phyloP scores from a whole-genome alignment of 768 basidiomycete genomes.

The Lactarius vividus region DNA sequence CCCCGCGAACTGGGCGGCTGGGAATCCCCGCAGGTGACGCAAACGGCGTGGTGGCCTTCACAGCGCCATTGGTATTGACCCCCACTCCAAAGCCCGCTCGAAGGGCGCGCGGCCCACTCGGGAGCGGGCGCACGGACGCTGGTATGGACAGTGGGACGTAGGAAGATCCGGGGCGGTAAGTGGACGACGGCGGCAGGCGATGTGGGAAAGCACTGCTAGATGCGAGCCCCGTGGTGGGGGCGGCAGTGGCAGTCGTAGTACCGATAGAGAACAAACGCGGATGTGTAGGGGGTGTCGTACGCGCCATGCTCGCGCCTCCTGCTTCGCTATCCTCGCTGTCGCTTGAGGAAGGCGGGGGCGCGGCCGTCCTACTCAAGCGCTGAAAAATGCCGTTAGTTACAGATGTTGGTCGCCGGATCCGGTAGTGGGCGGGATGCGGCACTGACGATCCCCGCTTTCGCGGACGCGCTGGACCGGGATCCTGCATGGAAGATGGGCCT shows the following conservation, averaged over 20 bases:
- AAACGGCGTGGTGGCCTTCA: background rate
- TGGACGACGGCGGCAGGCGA: slow-evolving; percentile 24
- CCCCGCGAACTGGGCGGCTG: slow-evolving; percentile 17
- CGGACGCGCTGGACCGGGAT: background rate
- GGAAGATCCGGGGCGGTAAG: slow-evolving; percentile 22
- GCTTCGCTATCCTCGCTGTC: slow-evolving; percentile 27
- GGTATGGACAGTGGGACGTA: slow-evolving; percentile 23
- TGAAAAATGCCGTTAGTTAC: slow-evolving; percentile 1
- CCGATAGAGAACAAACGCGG: slow-evolving; percentile 22
- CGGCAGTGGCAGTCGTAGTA: background rate
- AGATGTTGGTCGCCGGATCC: slow-evolving; percentile 4
- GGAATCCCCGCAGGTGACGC: slow-evolving; percentile 6
- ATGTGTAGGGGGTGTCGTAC: slow-evolving; percentile 22
- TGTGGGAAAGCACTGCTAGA: slow-evolving; percentile 5
- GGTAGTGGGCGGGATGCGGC: background rate
- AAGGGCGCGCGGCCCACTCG: slow-evolving; percentile 27
- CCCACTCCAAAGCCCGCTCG: slow-evolving; percentile 15
- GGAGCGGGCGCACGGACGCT: slow-evolving; percentile 23
- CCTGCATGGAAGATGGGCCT: background rate
- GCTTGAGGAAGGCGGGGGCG: slow-evolving; percentile 15
- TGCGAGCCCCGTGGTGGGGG: background rate
- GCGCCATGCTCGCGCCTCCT: background rate
- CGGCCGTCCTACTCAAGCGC: slow-evolving; percentile 18
- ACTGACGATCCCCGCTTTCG: background rate
- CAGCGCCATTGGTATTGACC: background rate